A percentile compares a stretch with the other conserved stretches of the same genome.
Conservation (phyloP, 805 yeast species). For the Martiniozyma abietophila region DNA sequence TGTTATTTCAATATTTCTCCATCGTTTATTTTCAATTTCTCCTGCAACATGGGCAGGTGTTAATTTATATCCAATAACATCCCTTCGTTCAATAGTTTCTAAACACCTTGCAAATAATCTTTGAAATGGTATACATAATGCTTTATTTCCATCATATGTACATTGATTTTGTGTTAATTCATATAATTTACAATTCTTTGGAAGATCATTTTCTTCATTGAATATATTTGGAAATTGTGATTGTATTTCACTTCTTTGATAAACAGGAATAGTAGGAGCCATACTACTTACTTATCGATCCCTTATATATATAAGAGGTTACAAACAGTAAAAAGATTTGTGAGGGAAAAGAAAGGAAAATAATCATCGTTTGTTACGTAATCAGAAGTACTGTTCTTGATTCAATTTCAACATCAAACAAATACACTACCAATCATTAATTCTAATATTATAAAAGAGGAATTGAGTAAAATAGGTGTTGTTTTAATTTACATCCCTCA, state of each 20-base stretch:
- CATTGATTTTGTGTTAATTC: conserved; percentile 40
- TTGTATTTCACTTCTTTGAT: conserved; percentile 29
- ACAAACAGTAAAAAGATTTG: no score
- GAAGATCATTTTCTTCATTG: conserved; percentile 8
- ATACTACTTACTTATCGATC: no score
- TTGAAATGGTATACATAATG: conserved; percentile 40
- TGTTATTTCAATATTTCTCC: conserved; percentile 32
- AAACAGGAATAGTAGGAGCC: conserved; percentile 46
- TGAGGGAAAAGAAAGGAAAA: no score
- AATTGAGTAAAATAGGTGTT: no score
- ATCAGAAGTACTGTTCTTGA: no score
- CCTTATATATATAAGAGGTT: no score
- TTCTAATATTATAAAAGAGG: no score
- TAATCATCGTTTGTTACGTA: no score
- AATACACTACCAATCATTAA: no score
- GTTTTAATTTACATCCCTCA: no score
- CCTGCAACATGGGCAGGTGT: conserved; percentile 15
- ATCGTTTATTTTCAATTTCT: conserved; percentile 2
- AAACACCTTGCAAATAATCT: conserved; percentile 37
- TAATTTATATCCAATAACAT: conserved; percentile 23
- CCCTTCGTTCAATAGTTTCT: conserved; percentile 18
- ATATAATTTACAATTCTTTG: conserved; percentile 23
- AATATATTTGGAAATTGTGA: conserved; percentile 17
- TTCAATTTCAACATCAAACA: no score
- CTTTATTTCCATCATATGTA: conserved; percentile 32